Percentiles rank a stretch among this genome's conserved stretches.
phyloP scores from a whole-genome alignment of 306 rosid genomes.

The Echinosophora koreensis region DNA sequence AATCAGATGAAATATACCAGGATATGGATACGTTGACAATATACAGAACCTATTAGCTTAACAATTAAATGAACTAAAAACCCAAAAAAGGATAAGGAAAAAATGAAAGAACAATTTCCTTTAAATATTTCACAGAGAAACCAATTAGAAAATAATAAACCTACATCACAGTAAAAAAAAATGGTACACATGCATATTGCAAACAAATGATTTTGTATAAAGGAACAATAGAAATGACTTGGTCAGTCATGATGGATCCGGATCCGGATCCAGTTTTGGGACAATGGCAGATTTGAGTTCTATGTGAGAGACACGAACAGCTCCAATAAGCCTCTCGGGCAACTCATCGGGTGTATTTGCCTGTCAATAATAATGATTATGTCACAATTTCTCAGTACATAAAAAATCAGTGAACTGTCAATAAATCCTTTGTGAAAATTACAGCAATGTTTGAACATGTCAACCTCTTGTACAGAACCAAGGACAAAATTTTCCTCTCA shows the following conservation, averaged over 20 bases:
- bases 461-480: not conserved
- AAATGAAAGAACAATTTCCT: not conserved
- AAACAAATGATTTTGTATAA: constrained; percentile 63
- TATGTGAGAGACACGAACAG: constrained; percentile 90
- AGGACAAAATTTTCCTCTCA: not conserved
- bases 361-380: constrained; percentile 52
- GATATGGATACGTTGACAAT: constrained; percentile 25
- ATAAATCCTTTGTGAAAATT: constrained; percentile 24
- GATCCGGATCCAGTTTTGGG: constrained; percentile 77
- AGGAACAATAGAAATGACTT: constrained; percentile 39
- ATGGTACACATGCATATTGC: constrained; percentile 54
- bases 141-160: constrained; percentile 50
- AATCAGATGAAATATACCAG: constrained; percentile 38
- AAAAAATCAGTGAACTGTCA: constrained; percentile 13
- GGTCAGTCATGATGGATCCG: constrained; percentile 67
- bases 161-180: constrained; percentile 60
- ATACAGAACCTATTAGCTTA: constrained; percentile 50
- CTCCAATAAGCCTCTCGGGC: constrained; percentile 95
- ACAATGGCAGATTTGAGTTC: constrained; percentile 78
- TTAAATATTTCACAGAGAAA: constrained; percentile 46
- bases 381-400: constrained; percentile 39
- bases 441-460: constrained; percentile 6
- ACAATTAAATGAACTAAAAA: constrained; percentile 31
- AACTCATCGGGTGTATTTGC: constrained; percentile 89
- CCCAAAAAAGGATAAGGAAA: not conserved